phyloP scores from a whole-genome alignment of 75 land plant species.

The Cryptomeria japonica region DNA sequence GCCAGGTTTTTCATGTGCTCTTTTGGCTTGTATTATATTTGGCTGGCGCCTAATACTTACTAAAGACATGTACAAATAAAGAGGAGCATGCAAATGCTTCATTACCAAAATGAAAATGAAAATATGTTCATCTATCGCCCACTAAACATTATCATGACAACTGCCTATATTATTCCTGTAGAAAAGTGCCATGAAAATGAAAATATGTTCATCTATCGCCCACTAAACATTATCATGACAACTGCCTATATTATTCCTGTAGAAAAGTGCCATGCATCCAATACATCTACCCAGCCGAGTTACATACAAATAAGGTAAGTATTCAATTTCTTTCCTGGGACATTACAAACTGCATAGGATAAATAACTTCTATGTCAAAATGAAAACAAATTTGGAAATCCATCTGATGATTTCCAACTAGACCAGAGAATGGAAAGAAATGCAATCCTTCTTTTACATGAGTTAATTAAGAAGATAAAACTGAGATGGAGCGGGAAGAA shows the following conservation, averaged over 20 bases:
- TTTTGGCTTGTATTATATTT: background rate
- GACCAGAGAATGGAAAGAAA: background rate
- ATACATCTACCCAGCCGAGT: background rate
- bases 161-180: background rate
- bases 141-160: background rate
- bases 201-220: background rate
- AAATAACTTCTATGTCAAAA: background rate
- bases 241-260: background rate
- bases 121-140: background rate
- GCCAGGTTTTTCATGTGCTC: background rate
- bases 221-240: background rate
- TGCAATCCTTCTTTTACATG: background rate
- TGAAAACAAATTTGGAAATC: background rate
- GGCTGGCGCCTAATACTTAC: background rate
- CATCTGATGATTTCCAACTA: background rate
- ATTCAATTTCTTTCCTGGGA: background rate
- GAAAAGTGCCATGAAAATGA: background rate
- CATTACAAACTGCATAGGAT: background rate
- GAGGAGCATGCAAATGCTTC: background rate
- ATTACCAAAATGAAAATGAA: background rate
- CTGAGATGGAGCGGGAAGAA: background rate
- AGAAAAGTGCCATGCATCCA: background rate
- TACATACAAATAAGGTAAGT: background rate
- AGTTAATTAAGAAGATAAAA: background rate
- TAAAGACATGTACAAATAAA: conserved; percentile 11